Evolutionary conservation across 1,284 basidiomycete genomes (phyloP).

Genomic region (Malassezia furfur): DNA sequence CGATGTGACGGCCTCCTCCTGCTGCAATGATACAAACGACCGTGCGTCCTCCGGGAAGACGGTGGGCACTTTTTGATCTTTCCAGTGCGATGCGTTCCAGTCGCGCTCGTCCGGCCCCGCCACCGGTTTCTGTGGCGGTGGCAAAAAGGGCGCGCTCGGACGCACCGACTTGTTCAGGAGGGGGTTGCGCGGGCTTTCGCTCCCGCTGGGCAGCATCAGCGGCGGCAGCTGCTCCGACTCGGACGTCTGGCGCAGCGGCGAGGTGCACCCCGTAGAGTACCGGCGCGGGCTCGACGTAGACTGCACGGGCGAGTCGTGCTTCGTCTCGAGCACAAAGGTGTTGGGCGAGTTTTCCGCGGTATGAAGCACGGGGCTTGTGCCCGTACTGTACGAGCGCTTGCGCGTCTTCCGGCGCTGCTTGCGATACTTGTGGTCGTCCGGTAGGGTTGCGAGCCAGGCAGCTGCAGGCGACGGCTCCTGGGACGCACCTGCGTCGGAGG

Average conservation of each 20-base stretch:
- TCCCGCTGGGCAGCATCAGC: neutral
- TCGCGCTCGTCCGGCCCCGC: neutral
- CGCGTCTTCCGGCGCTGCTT: neutral
- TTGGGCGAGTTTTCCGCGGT: conserved; percentile 7
- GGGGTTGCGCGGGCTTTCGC: neutral
- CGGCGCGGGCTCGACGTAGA: conserved; percentile 1
- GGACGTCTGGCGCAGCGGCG: neutral
- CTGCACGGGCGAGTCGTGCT: neutral
- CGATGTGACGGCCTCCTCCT: neutral
- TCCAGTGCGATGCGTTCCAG: neutral
- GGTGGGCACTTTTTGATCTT: conserved; percentile 1
- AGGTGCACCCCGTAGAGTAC: neutral
- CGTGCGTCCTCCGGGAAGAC: conserved; percentile 3
- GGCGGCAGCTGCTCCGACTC: neutral
- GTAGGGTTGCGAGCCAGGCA: conserved; percentile 19
- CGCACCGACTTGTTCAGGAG: neutral
- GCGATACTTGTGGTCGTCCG: conserved; percentile 11
- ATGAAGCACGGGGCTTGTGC: neutral
- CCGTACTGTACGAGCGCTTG: conserved; percentile 2
- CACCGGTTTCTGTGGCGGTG: neutral
- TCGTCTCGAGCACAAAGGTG: conserved; percentile 7
- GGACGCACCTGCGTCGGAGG: neutral
- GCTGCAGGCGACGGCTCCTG: conserved; percentile 15
- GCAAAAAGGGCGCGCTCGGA: neutral
- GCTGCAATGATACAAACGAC: neutral